phyloP scores from a whole-genome alignment of 805 yeast genomes.

The Hanseniaspora guilliermondii region DNA sequence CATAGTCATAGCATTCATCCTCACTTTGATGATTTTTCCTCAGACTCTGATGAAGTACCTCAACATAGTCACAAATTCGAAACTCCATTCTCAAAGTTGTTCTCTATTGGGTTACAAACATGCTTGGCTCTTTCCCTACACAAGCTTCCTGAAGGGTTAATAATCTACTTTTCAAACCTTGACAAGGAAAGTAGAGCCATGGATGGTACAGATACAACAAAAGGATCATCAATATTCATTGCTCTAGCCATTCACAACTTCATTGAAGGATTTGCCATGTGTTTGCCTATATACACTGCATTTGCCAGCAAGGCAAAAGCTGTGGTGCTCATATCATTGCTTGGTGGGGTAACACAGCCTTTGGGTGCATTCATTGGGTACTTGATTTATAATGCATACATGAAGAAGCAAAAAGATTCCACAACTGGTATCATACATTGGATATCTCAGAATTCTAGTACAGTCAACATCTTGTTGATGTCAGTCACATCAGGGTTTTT shows the following conservation, averaged over 20 bases:
- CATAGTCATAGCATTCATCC: conserved; percentile 10
- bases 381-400: conserved; percentile 33
- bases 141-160: conserved; percentile 90
- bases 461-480: conserved; percentile 51
- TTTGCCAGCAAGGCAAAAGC: conserved; percentile 53
- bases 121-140: conserved; percentile 77
- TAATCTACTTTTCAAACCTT: conserved; percentile 60
- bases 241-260: conserved; percentile 83
- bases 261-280: conserved; percentile 89
- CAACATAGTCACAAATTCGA: conserved; percentile 72
- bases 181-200: conserved; percentile 38
- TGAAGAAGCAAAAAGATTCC: conserved; percentile 28
- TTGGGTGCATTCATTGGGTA: conserved; percentile 71
- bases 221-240: conserved; percentile 71
- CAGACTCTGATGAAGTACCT: conserved; percentile 24
- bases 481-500: conserved; percentile 75
- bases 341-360: conserved; percentile 84
- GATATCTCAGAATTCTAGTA: conserved; percentile 20
- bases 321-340: conserved; percentile 44
- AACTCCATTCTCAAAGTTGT: conserved; percentile 63
- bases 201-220: conserved; percentile 25
- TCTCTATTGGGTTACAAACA: conserved; percentile 84
- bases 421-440: conserved; percentile 24
- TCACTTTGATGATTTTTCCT: conserved; percentile 19
- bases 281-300: conserved; percentile 75